Conservation (phyloP, 2,329 filamentous ascomycete species). For the Stachybotrys echinatus region DNA sequence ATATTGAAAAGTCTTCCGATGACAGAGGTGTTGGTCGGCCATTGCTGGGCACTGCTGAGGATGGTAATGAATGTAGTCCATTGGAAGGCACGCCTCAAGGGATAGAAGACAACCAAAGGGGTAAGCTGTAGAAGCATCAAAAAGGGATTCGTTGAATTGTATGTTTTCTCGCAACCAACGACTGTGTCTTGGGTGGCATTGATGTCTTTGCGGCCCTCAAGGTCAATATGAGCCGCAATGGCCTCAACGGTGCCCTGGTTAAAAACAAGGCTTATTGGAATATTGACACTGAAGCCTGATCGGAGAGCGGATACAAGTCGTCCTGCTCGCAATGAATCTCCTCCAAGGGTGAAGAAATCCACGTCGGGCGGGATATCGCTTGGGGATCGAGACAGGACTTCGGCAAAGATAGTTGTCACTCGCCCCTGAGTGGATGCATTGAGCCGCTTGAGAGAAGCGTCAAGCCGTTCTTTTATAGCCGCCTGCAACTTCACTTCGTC, state of each 20-base stretch:
- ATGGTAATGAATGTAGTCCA: conserved; percentile 48
- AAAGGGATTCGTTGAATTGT: conserved; percentile 43
- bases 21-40: conserved; percentile 31
- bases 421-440: conserved; percentile 25
- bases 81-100: conserved; percentile 42
- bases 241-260: conserved; percentile 37
- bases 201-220: conserved; percentile 11
- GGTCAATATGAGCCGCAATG: conserved; percentile 32
- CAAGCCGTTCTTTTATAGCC: conserved; percentile 17
- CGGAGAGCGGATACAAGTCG: conserved; percentile 45
- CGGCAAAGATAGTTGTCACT: conserved; percentile 38
- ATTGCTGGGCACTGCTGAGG: conserved; percentile 33
- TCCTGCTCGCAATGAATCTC: conserved; percentile 49
- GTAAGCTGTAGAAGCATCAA: conserved; percentile 45
- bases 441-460: conserved; percentile 15
- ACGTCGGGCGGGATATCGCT: conserved; percentile 32
- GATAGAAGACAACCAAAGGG: conserved; percentile 44
- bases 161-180: conserved; percentile 31
- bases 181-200: conserved; percentile 9
- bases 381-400: conserved; percentile 33
- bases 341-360: conserved; percentile 48
- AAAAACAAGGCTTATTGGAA: conserved; percentile 48
- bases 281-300: conserved; percentile 39
- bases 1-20: conserved; percentile 44
- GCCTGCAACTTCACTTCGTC: conserved; percentile 29